A percentile compares a stretch with the other conserved stretches of the same genome.
Conservation (phyloP, 2,329 filamentous ascomycete species). For the Ophiostoma novo-ulmi region DNA sequence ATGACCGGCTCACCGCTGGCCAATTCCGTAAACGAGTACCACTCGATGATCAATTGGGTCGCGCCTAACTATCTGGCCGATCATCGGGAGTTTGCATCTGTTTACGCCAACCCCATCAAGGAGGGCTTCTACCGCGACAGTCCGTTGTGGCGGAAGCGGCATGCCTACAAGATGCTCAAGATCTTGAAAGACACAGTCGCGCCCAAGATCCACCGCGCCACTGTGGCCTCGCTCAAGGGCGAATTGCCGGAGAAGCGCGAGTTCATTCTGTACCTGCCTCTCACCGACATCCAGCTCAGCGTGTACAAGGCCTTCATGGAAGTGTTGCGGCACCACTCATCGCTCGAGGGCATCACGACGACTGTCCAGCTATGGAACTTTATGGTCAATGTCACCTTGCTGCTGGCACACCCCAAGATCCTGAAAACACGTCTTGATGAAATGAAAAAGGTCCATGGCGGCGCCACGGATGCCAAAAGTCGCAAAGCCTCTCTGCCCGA, state of each 20-base stretch:
- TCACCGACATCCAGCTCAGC: slow-evolving; percentile 59
- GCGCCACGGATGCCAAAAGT: neutral
- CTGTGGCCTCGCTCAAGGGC: slow-evolving; percentile 58
- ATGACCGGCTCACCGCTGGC: slow-evolving; percentile 81
- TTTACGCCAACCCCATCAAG: slow-evolving; percentile 70
- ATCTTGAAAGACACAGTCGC: slow-evolving; percentile 66
- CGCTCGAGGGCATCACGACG: slow-evolving; percentile 16
- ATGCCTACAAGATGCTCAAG: slow-evolving; percentile 60
- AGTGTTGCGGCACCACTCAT: slow-evolving; percentile 18
- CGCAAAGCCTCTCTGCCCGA: slow-evolving; percentile 29
- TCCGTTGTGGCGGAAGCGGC: slow-evolving; percentile 47
- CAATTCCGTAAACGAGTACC: slow-evolving; percentile 81
- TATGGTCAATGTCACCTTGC: slow-evolving; percentile 43
- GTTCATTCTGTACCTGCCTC: slow-evolving; percentile 69
- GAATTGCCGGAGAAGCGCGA: slow-evolving; percentile 72
- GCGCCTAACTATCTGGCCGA: slow-evolving; percentile 72
- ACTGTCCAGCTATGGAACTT: slow-evolving; percentile 33
- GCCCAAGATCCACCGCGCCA: slow-evolving; percentile 73
- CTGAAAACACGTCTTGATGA: slow-evolving; percentile 39
- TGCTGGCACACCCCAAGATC: slow-evolving; percentile 50
- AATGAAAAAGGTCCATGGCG: slow-evolving; percentile 24
- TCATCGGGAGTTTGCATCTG: slow-evolving; percentile 58
- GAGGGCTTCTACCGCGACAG: slow-evolving; percentile 66
- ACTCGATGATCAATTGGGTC: slow-evolving; percentile 82
- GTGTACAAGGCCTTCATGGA: slow-evolving; percentile 54